A percentile compares a stretch with the other conserved stretches of the same genome.
phyloP scores from a whole-genome alignment of 2,329 filamentous ascomycete species.

The Scedosporium dehoogii region DNA sequence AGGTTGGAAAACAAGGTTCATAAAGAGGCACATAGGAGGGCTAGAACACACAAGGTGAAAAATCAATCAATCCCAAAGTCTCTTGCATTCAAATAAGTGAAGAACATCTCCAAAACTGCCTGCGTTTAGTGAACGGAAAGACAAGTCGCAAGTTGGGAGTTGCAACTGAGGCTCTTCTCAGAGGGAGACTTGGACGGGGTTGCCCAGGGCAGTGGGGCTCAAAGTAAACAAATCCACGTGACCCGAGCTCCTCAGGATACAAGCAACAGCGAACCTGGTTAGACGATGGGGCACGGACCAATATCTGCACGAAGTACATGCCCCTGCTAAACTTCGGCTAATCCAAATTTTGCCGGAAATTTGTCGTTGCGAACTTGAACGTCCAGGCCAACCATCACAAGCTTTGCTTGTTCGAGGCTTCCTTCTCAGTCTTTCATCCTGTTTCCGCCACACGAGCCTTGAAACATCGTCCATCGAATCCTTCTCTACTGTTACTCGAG shows the following conservation, averaged over 20 bases:
- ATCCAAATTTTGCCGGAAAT: background rate
- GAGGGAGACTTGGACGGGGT: background rate
- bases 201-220: conserved; percentile 2
- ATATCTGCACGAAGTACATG: too few relatives aligned
- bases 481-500: too few relatives aligned
- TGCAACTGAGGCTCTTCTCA: background rate
- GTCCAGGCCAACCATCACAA: background rate
- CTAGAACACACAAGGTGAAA: background rate
- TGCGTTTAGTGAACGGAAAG: background rate
- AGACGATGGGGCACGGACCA: too few relatives aligned
- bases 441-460: too few relatives aligned
- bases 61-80: conserved; percentile 3
- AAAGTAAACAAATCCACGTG: conserved; percentile 8
- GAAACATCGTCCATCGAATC: too few relatives aligned
- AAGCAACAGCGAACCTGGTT: background rate
- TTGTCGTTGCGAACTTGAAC: background rate
- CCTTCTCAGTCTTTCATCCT: background rate
- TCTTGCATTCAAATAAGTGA: background rate
- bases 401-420: background rate
- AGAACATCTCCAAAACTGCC: background rate
- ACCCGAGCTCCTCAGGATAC: background rate
- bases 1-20: background rate
- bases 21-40: background rate
- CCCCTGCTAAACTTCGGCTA: background rate
- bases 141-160: background rate